phyloP scores from a whole-genome alignment of 2,329 filamentous ascomycete genomes.

The Fusarium nurragi region DNA sequence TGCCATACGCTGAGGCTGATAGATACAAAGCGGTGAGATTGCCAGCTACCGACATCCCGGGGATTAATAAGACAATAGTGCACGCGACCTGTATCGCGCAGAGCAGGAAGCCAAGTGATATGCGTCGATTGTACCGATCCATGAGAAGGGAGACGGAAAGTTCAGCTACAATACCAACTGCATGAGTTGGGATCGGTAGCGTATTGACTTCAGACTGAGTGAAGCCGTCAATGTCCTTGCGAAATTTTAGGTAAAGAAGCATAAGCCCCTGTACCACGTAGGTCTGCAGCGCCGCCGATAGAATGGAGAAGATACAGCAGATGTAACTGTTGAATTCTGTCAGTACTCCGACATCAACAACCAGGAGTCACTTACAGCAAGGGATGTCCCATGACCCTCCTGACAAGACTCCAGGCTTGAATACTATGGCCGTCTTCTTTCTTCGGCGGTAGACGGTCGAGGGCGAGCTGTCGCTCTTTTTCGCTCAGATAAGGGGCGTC shows the following conservation, averaged over 20 bases:
- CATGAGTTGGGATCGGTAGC: conserved; percentile 38
- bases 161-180: conserved; percentile 40
- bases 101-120: conserved; percentile 18
- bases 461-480: conserved; percentile 47
- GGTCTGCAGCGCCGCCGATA: conserved; percentile 32
- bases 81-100: conserved; percentile 32
- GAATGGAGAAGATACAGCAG: conserved; percentile 46
- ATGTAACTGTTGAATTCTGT: not conserved
- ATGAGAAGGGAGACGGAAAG: conserved; percentile 33
- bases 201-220: conserved; percentile 43
- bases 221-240: conserved; percentile 30
- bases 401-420: conserved; percentile 42
- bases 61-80: conserved; percentile 33
- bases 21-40: conserved; percentile 35
- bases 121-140: conserved; percentile 22
- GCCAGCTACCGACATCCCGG: conserved; percentile 29
- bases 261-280: conserved; percentile 41
- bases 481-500: conserved; percentile 50
- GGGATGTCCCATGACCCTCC: conserved; percentile 44
- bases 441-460: conserved; percentile 47
- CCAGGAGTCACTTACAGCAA: conserved; percentile 35
- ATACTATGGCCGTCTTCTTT: conserved; percentile 49
- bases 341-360: rapidly evolving
- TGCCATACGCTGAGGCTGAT: conserved; percentile 38
- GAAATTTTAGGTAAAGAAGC: conserved; percentile 40